Base-by-base conservation (phyloP, 2,329 filamentous ascomycete species). In the Fusarium azukiicola region DNA sequence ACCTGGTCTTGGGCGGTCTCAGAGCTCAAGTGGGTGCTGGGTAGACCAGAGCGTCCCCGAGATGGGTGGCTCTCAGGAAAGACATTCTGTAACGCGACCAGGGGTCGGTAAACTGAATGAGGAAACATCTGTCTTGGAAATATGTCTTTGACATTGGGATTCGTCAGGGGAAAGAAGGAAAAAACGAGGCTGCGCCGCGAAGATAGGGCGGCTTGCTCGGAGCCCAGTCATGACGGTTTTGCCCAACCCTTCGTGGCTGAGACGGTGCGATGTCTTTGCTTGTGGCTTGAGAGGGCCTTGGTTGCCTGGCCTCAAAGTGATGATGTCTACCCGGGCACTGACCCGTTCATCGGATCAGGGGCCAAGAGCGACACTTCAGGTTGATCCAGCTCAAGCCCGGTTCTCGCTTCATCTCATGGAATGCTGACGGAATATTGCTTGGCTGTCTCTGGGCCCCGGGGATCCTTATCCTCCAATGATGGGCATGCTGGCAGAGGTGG, bases 361-460 rank as follows among this genome's bases (percentile, higher is more conserved):
- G 16, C 54, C 36, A 58, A 40, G 54, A 40, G 23, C 54, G 36
- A 36, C 36, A 16, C 54, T 6, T 58, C 54, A 40, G 36, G 32
- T 56, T 56, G 52, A n/a, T 32, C 38, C 52, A 32, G 27, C 32
- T 58, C 54, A 58, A 58, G 54, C 36, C 54, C n/a, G 32, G 32
- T 36, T 58, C 54, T 58, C 32, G 54, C 54, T 36, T 58, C 36
- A 58, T 40, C 19, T 11, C 13, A 40, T 58, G 54, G 54, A 58
- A 58, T 58, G 54, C 54, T 58, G 54, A 58, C 54, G 16, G 54
- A n/a, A 58, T 58, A 40, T 58, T 40, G 36, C 21, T 58, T 10
- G 54, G 21, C 3, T 58, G 36, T 58, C 38, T 58, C 32, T 16
- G 38, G 38, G 23, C 13, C 5, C 17, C 40, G 54, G 54, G 13